phyloP scores from a whole-genome alignment of 2,329 filamentous ascomycete species.

The Clarireedia hainanense region DNA sequence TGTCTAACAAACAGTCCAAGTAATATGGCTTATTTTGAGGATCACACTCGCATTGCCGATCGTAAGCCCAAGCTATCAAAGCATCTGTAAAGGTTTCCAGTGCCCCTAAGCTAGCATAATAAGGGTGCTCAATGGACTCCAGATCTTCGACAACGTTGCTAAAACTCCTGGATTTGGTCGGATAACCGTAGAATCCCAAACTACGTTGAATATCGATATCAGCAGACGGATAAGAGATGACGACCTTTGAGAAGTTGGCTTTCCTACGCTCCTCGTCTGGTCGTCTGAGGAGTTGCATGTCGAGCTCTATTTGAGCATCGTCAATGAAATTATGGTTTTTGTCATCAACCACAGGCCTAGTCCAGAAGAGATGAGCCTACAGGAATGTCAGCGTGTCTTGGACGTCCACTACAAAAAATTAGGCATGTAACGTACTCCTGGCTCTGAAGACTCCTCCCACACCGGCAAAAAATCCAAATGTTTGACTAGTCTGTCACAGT shows the following conservation, averaged over 20 bases:
- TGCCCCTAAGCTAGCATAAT: constrained; percentile 56
- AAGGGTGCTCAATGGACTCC: constrained; percentile 32
- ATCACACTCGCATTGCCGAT: constrained; percentile 50
- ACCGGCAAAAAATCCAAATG: constrained; percentile 46
- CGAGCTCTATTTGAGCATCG: constrained; percentile 50
- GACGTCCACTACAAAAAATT: not conserved
- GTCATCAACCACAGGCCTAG: constrained; percentile 21
- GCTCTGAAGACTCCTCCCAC: constrained; percentile 25
- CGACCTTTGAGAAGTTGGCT: not conserved
- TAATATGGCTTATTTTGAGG: constrained; percentile 49
- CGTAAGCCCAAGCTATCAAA: constrained; percentile 54
- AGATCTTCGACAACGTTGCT: constrained; percentile 16
- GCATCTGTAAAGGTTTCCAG: constrained; percentile 54
- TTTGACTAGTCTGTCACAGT: constrained; percentile 50
- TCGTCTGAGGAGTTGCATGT: constrained; percentile 16
- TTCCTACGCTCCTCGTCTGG: constrained; percentile 14
- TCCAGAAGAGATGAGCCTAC: constrained; percentile 29
- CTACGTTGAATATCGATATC: constrained; percentile 22
- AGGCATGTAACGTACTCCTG: constrained; percentile 31
- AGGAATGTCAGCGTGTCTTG: not conserved
- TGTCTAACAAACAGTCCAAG: constrained; percentile 54
- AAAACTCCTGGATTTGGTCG: constrained; percentile 18
- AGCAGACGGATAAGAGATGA: constrained; percentile 14
- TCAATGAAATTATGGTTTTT: constrained; percentile 39
- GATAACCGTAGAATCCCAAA: constrained; percentile 26